phyloP scores from a whole-genome alignment of 2,329 filamentous ascomycete genomes.

The Zasmidium angulare region DNA sequence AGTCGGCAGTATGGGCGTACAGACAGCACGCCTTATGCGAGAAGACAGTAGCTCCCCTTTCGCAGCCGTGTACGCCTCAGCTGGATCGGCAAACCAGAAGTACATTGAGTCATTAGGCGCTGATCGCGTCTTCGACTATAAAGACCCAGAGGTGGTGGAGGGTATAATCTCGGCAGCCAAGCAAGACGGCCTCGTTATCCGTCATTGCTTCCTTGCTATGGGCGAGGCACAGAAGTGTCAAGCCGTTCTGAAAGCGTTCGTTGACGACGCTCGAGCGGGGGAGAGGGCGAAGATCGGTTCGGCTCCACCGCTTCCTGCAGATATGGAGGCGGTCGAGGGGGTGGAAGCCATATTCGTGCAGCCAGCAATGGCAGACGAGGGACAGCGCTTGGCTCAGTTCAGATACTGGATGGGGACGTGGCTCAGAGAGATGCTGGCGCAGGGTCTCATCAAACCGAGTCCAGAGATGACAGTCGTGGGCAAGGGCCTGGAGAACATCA shows the following conservation, averaged over 20 bases:
- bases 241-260: not conserved
- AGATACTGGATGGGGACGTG: not conserved
- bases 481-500: not conserved
- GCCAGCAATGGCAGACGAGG: not conserved
- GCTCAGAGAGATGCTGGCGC: not conserved
- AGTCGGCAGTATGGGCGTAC: slow-evolving; percentile 45
- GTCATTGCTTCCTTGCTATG: not conserved
- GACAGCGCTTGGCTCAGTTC: not conserved
- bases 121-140: slow-evolving; percentile 43
- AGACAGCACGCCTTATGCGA: slow-evolving; percentile 34
- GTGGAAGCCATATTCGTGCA: not conserved
- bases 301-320: not conserved
- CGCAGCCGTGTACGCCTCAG: slow-evolving; percentile 42
- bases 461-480: not conserved
- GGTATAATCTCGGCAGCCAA: not conserved
- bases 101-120: slow-evolving; percentile 42
- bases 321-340: not conserved
- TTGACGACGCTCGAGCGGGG: not conserved
- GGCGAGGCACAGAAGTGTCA: not conserved
- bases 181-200: not conserved
- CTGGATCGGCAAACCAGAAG: slow-evolving; percentile 40
- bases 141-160: slow-evolving; percentile 7
- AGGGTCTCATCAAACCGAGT: not conserved
- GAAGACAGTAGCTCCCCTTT: slow-evolving; percentile 35
- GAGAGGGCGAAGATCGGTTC: not conserved